Percentiles rank a stretch among this genome's conserved stretches.
Conservation (phyloP, 352 stramenopile genomes). For the Phytopythium aichiense region DNA sequence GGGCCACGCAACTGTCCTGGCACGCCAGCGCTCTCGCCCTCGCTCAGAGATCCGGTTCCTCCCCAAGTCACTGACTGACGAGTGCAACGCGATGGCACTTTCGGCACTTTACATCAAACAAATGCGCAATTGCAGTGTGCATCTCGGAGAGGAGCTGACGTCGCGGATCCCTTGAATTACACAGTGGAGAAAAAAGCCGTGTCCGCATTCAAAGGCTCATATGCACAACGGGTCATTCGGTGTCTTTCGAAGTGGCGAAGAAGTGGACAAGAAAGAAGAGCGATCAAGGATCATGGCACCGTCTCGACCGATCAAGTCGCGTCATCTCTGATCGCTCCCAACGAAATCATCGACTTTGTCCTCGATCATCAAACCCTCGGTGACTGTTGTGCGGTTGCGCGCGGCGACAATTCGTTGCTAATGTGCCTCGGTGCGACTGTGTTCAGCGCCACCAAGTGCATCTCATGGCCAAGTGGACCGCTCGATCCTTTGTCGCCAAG, state of each 20-base stretch:
- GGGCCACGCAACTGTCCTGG: not conserved
- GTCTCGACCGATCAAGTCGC: not conserved
- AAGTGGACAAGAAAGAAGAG: not conserved
- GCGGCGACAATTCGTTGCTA: not conserved
- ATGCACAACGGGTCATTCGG: no score
- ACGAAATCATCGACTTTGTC: not conserved
- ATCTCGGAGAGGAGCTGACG: no score
- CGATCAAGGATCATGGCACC: not conserved
- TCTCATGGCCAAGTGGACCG: not conserved
- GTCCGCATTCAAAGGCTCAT: no score
- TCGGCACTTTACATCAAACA: not conserved
- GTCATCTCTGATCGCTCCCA: not conserved
- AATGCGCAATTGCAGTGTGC: not conserved
- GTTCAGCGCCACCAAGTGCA: not conserved
- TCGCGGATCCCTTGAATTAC: no score
- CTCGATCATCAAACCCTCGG: conserved; percentile 9
- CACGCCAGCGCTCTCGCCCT: not conserved
- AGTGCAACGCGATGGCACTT: not conserved
- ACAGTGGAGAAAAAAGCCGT: not conserved
- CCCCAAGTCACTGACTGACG: not conserved
- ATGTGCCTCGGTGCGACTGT: not conserved
- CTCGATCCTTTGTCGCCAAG: no score
- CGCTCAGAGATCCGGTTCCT: not conserved
- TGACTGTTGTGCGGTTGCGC: not conserved
- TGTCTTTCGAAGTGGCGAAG: no score